Evolutionary conservation across 2,329 filamentous ascomycete species (phyloP).

Genomic region (Epichloe gansuensis): DNA sequence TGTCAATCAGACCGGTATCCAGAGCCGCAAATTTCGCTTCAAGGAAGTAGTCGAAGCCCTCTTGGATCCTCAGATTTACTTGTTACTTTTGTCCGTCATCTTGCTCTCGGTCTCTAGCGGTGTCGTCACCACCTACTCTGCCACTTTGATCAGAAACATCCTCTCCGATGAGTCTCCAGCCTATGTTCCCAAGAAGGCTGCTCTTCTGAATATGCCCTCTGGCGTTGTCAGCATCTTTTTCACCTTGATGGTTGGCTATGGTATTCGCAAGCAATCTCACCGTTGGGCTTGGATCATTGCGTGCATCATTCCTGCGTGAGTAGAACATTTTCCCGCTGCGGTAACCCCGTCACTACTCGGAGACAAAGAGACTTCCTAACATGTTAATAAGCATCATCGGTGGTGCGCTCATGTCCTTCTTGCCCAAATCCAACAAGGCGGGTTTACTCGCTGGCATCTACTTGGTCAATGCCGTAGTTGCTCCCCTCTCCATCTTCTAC

Average conservation of each 20-base stretch:
- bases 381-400: slow-evolving; percentile 27
- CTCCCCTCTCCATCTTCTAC: slow-evolving; percentile 32
- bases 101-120: slow-evolving; percentile 39
- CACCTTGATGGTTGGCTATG: slow-evolving; percentile 34
- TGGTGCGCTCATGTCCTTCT: slow-evolving; percentile 40
- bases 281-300: slow-evolving; percentile 37
- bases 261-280: slow-evolving; percentile 32
- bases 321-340: neutral
- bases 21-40: slow-evolving; percentile 38
- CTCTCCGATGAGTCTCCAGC: slow-evolving; percentile 22
- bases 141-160: slow-evolving; percentile 37
- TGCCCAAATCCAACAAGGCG: slow-evolving; percentile 29
- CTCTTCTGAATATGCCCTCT: slow-evolving; percentile 42
- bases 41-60: slow-evolving; percentile 40
- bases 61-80: slow-evolving; percentile 37
- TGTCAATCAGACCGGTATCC: slow-evolving; percentile 45
- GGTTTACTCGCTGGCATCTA: slow-evolving; percentile 38
- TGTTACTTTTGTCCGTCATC: slow-evolving; percentile 34
- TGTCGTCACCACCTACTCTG: slow-evolving; percentile 41
- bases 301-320: slow-evolving; percentile 35
- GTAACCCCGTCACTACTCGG: neutral
- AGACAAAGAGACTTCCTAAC: neutral
- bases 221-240: slow-evolving; percentile 39
- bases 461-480: slow-evolving; percentile 36
- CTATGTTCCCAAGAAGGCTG: slow-evolving; percentile 25